Evolutionary conservation across 179 eudicot species (phyloP).

Genomic region (Beta lomatogona): DNA sequence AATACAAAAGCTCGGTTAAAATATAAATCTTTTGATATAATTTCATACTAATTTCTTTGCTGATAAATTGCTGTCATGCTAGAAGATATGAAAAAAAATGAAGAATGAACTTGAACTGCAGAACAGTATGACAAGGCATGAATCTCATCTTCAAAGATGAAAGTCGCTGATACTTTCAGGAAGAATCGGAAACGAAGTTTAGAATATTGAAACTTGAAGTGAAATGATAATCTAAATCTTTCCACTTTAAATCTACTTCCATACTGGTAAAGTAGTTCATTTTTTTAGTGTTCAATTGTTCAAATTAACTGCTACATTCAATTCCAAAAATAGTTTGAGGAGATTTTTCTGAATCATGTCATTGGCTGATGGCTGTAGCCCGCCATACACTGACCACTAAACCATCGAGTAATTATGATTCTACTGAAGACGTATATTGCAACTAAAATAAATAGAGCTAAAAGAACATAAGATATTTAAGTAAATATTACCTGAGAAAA

Average conservation of each 20-base stretch:
- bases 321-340: not conserved
- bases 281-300: not conserved
- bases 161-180: not conserved
- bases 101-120: not conserved
- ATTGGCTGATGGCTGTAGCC: not conserved
- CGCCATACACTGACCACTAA: not conserved
- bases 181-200: not conserved
- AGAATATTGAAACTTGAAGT: not conserved
- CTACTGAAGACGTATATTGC: not conserved
- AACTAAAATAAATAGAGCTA: not conserved
- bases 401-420: not conserved
- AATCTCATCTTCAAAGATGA: not conserved
- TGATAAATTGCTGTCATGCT: not conserved
- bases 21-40: not conserved
- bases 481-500: slow-evolving; percentile 65
- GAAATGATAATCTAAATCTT: not conserved
- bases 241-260: not conserved
- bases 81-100: not conserved
- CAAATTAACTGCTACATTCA: not conserved
- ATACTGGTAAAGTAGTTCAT: not conserved
- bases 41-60: not conserved
- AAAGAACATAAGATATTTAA: not conserved
- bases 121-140: slow-evolving; percentile 6
- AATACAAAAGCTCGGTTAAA: not conserved
- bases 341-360: too few species aligned